Evolutionary conservation across 2,329 filamentous ascomycete genomes (phyloP).

Genomic region (Verticillium dahliae): DNA sequence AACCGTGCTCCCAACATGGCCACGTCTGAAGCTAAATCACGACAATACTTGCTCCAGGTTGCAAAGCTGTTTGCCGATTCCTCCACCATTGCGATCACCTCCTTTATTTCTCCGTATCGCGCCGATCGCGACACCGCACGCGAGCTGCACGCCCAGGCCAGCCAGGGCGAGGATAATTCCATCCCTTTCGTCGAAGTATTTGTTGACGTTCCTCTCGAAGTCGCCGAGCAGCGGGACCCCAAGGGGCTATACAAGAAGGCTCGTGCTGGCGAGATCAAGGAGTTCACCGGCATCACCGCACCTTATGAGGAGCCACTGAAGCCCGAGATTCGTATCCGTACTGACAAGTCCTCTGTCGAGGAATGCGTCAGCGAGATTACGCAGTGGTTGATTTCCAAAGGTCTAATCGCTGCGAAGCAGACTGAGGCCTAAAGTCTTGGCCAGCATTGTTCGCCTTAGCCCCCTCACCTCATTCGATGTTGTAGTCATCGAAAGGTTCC

Average conservation of each 20-base stretch:
- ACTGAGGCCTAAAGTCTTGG: conserved; percentile 16
- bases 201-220: conserved; percentile 84
- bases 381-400: conserved; percentile 67
- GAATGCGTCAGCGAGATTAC: conserved; percentile 84
- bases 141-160: conserved; percentile 62
- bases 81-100: conserved; percentile 81
- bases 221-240: conserved; percentile 90
- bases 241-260: conserved; percentile 99
- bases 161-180: conserved; percentile 53
- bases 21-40: neutral
- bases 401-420: conserved; percentile 37
- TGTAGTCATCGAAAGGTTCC: neutral
- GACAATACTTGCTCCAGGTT: conserved; percentile 44
- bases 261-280: conserved; percentile 85
- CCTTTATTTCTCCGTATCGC: conserved; percentile 93
- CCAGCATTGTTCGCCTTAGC: neutral
- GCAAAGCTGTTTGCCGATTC: conserved; percentile 95
- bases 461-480: neutral
- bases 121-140: conserved; percentile 80
- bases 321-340: conserved; percentile 82
- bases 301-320: conserved; percentile 87
- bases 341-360: conserved; percentile 75
- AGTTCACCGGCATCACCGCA: conserved; percentile 92
- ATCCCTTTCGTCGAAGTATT: conserved; percentile 91
- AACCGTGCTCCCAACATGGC: neutral